Percentiles rank a stretch among this genome's conserved stretches.
These are phyloP conservation scores for Penicillium herquei DNA, from an alignment of 495 filamentous ascomycete species.

Conservation along the genomic window DNA sequence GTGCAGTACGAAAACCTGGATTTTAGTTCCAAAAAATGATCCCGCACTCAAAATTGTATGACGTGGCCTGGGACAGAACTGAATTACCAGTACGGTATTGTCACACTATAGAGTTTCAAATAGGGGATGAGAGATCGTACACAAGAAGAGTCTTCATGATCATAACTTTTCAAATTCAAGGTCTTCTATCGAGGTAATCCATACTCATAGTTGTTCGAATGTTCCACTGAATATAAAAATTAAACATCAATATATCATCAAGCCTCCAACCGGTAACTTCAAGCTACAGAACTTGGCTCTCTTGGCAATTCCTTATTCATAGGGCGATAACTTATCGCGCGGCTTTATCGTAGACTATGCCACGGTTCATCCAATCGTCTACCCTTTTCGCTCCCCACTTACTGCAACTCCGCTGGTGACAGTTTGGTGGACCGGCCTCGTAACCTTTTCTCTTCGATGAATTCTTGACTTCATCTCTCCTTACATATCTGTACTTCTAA, in stretches of 20 bases:
- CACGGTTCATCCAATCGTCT: conserved; percentile 8
- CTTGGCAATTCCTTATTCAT: conserved; percentile 1
- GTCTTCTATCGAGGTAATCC: too few relatives aligned
- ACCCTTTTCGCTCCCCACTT: neutral
- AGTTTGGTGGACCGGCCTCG: conserved; percentile 11
- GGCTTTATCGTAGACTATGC: neutral
- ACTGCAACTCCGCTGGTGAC: neutral
- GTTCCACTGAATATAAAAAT: too few relatives aligned
- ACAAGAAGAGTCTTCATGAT: too few relatives aligned
- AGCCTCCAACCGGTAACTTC: neutral
- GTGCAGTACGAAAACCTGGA: neutral
- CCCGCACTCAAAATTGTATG: neutral
- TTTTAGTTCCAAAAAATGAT: too few relatives aligned
- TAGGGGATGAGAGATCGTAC: too few relatives aligned
- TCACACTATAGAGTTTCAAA: neutral
- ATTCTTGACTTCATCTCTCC: neutral
- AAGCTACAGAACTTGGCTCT: conserved; percentile 6
- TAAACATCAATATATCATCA: neutral
- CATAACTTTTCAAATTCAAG: too few relatives aligned
- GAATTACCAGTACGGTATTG: neutral
- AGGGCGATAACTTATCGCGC: too few relatives aligned
- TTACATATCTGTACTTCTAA: neutral
- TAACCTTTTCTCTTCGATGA: conserved; percentile 1
- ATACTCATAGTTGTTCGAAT: too few relatives aligned
- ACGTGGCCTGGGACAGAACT: conserved; percentile 10